These are phyloP conservation scores for Phialophora chinensis DNA, from an alignment of 2,329 filamentous ascomycete genomes.

Conservation along the genomic window DNA sequence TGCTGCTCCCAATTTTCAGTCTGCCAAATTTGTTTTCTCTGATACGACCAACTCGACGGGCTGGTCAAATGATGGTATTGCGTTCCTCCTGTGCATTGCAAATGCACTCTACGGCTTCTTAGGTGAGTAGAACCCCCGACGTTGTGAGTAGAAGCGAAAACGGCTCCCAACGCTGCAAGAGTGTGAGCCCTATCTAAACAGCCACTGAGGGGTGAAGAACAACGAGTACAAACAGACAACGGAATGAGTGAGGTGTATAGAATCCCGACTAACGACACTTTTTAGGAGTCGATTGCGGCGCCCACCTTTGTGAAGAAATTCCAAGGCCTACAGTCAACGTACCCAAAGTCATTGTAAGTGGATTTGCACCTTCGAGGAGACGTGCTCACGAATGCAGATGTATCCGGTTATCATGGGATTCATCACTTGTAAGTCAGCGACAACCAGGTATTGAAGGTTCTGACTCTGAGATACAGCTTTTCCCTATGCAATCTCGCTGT, in stretches of 20 bases:
- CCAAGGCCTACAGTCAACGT: conserved; percentile 46
- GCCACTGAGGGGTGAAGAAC: no score
- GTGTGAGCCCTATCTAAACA: no score
- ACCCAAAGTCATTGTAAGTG: conserved; percentile 42
- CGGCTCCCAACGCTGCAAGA: background rate
- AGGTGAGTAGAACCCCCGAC: background rate
- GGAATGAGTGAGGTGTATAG: no score
- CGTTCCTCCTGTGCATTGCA: conserved; percentile 41
- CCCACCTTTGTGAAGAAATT: conserved; percentile 36
- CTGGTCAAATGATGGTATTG: conserved; percentile 42
- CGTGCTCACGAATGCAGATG: conserved; percentile 10
- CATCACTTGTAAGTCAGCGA: conserved; percentile 5
- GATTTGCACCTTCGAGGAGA: background rate
- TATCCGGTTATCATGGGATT: conserved; percentile 46
- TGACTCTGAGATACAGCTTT: conserved; percentile 31
- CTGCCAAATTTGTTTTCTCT: conserved; percentile 44
- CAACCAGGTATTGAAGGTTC: background rate
- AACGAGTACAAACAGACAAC: no score
- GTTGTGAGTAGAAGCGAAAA: background rate
- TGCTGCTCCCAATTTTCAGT: conserved; percentile 26
- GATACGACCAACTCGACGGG: conserved; percentile 50
- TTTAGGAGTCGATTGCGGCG: conserved; percentile 29
- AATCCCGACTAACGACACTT: background rate
- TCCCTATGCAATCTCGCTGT: conserved; percentile 40
- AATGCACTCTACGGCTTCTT: conserved; percentile 34